Percentiles rank a stretch among this genome's conserved stretches.
phyloP scores from a whole-genome alignment of 2,329 filamentous ascomycete species.

The Pseudogymnoascus sp. region DNA sequence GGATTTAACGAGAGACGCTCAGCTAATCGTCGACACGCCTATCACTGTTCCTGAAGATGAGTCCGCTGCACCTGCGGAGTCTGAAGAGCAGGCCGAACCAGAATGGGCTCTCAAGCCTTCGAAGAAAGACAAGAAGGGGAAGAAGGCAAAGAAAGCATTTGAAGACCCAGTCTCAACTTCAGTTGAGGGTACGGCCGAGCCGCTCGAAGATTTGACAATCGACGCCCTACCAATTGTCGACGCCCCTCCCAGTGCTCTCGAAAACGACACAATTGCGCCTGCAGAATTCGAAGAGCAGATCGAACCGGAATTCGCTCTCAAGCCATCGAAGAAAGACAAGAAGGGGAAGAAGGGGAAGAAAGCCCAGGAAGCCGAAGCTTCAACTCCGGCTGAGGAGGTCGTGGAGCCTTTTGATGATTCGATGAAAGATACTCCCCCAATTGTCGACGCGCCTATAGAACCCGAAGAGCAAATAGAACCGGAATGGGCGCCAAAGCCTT shows the following conservation, averaged over 20 bases:
- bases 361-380: not conserved
- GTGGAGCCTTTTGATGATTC: not conserved
- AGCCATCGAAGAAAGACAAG: constrained; percentile 30
- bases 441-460: not conserved
- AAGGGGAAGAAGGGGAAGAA: constrained; percentile 27
- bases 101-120: not conserved
- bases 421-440: not conserved
- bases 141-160: constrained; percentile 26
- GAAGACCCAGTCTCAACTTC: not conserved
- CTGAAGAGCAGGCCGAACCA: not conserved
- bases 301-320: not conserved
- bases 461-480: constrained; percentile 14
- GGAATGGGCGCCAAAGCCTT: constrained; percentile 23
- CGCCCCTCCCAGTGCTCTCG: not conserved
- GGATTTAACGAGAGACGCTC: not conserved
- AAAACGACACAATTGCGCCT: not conserved
- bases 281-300: not conserved
- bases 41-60: not conserved
- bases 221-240: not conserved
- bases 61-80: not conserved
- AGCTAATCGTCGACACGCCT: not conserved
- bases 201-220: not conserved
- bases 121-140: constrained; percentile 24
- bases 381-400: not conserved
- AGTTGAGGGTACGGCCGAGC: not conserved